Conservation (phyloP, 306 rosid genomes). For the Malus asiatica region DNA sequence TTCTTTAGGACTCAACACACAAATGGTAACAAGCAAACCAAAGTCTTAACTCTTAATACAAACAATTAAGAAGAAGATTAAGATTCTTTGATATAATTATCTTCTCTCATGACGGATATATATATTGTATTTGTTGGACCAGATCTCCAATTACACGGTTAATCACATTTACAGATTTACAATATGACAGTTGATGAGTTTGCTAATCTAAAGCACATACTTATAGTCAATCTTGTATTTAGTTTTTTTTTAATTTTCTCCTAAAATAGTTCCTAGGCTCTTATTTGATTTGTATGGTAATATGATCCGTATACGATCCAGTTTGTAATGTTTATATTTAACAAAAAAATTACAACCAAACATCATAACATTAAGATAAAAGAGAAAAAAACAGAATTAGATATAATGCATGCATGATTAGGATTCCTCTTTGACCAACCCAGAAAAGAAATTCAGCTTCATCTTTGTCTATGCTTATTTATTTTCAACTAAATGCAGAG, state of each 20-base stretch:
- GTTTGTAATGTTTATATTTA: background rate
- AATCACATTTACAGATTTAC: background rate
- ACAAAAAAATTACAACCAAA: background rate
- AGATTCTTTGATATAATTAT: background rate
- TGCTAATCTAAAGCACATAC: background rate
- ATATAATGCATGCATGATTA: background rate
- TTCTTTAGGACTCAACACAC: background rate
- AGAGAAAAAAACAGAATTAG: background rate
- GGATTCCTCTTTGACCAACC: background rate
- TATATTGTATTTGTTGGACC: background rate
- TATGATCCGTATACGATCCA: background rate
- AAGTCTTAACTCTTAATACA: background rate
- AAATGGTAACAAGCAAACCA: background rate
- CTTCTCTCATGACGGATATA: background rate
- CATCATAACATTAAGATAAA: too few relatives aligned
- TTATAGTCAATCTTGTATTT: background rate
- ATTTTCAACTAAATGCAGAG: background rate
- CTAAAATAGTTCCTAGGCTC: background rate
- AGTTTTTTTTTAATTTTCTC: background rate
- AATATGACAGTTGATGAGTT: background rate
- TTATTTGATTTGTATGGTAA: background rate
- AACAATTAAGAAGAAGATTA: too few relatives aligned
- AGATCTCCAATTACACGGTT: background rate
- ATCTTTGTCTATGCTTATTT: background rate
- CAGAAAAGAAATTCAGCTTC: background rate